Evolutionary conservation across 805 yeast genomes (phyloP).

Genomic region (Torulaspora gathmanii): DNA sequence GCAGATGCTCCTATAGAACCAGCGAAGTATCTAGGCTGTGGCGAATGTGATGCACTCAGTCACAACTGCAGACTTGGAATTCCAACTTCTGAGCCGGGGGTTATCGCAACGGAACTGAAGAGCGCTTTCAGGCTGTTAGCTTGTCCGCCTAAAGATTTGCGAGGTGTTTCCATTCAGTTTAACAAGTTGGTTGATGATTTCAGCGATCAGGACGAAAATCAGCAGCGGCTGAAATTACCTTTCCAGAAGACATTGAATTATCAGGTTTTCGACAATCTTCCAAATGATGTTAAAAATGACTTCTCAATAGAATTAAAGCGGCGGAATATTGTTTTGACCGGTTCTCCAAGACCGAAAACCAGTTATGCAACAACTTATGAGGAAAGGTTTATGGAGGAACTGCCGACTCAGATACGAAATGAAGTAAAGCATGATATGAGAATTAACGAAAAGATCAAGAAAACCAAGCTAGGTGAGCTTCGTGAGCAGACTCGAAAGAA

Average conservation of each 20-base stretch:
- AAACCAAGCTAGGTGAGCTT: slow-evolving; percentile 22
- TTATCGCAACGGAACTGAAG: slow-evolving; percentile 56
- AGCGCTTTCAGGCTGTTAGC: slow-evolving; percentile 51
- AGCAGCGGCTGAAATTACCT: slow-evolving; percentile 35
- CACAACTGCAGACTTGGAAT: slow-evolving; percentile 57
- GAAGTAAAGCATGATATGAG: slow-evolving; percentile 56
- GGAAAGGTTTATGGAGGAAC: slow-evolving; percentile 54
- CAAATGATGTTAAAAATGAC: slow-evolving; percentile 17
- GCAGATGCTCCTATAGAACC: slow-evolving; percentile 68
- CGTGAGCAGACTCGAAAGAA: slow-evolving; percentile 17
- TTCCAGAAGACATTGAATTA: slow-evolving; percentile 26
- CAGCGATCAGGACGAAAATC: slow-evolving; percentile 29
- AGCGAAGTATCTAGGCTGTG: slow-evolving; percentile 79
- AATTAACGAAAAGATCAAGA: slow-evolving; percentile 21
- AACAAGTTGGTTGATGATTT: slow-evolving; percentile 47
- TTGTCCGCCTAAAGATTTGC: slow-evolving; percentile 59
- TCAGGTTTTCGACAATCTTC: slow-evolving; percentile 10
- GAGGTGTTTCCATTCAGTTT: slow-evolving; percentile 77
- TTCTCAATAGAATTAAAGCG: slow-evolving; percentile 17
- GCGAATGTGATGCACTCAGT: slow-evolving; percentile 61
- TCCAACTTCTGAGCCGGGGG: slow-evolving; percentile 55
- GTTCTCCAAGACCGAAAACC: slow-evolving; percentile 3
- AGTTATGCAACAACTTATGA: slow-evolving; percentile 36
- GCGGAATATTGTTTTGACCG: slow-evolving; percentile 9
- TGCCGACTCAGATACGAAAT: slow-evolving; percentile 61